Evolutionary conservation across 1,284 basidiomycete genomes (phyloP), one percentile per base, ranked within the genome.

Genomic region (Wolfiporia cocos): DNA sequence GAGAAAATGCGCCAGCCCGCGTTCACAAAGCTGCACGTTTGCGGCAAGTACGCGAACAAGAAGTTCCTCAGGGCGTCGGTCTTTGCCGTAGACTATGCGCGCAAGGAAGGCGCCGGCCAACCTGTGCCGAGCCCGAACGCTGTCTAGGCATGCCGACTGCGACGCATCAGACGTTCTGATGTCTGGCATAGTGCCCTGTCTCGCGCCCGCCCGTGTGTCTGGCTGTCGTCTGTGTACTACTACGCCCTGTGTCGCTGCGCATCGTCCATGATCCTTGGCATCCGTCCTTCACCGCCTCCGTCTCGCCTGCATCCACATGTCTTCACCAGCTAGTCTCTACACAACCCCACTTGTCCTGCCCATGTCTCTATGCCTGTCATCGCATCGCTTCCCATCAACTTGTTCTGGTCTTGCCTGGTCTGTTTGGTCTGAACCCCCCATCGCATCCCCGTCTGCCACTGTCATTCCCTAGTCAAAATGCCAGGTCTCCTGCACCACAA

Each of bases 21-120:
- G 49, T 98, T 99, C 63, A 76, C 83, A 30, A 74, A 81, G 43
- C 83, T 87, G 56, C 93, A 94, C 64, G 87, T 96, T 24, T 96
- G 82, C 78, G 88, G 88, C 71, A 99, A 99, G 72, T 99, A 99
- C 64, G 82, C 92, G 41, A 83, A 90, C 76, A 95, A 94, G 79
- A 92, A 93, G 70, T 96, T 94, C 77, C 78, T 97, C 59, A 91
- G 93, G 64, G 93, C 85, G 18, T 81, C 84, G 11, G 59, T 76
- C 30, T 87, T 78, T 56, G 84, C 84, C 33, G 71, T 83, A 53
- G 74, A 84, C 41, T 85, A 81, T 81, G 82, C 83, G 45, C 60
- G 57, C 55, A 55, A 44, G 26, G 55, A 65, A 49, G 40, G 56
- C 36, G 50, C 57, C 34, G 53, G 54, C 28, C 55, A 38, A 5